Evolutionary conservation across 2,329 filamentous ascomycete genomes (phyloP), one percentile per base, ranked within the genome.

Genomic region (Xylaria multiplex): DNA sequence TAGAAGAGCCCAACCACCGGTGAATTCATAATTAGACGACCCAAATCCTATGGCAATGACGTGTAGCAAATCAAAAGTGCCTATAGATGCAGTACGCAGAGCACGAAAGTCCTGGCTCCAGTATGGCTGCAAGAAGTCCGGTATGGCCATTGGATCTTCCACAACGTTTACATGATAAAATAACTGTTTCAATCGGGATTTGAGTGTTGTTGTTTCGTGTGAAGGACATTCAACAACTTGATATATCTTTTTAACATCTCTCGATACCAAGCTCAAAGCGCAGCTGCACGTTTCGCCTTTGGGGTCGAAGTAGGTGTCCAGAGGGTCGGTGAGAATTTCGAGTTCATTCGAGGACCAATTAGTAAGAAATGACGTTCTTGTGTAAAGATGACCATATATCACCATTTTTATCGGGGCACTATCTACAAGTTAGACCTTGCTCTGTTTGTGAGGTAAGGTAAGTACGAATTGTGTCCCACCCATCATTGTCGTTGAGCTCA

Each of bases 101-200:
- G n/a, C n/a, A 40, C 13, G 9, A 43, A 54, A n/a, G 32, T 59
- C 45, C 16, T 62, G 35, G 13, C 30, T 53, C 59, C 64, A 66
- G 19, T 66, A 57, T 6, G 43, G 56, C 27, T 35, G 50, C 11
- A 65, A 52, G 8, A 56, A 3, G 2, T 56, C 42, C 7, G 49
- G 35, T 2, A 56, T 56, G 24, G 60, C 7, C 13, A 13, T 16
- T 56, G 50, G 56, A 5, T 64, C 32, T 27, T 30, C 16, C 6
- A 14, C 2, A 1, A 40, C 6, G n/a, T 9, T 2, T 9, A 1
- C 2, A 13, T 1, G 11, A 11, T 24, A 2, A 35, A 22, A 3
- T 30, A 60, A 24, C 13, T 11, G 22, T n/a, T 9, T 3, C 35
- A 61, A 37, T 52, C 57, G 42, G 1, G 62, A 65, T 24, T 19